Base-by-base conservation (phyloP, 805 yeast species). In the Saccharomyces mikatae region DNA sequence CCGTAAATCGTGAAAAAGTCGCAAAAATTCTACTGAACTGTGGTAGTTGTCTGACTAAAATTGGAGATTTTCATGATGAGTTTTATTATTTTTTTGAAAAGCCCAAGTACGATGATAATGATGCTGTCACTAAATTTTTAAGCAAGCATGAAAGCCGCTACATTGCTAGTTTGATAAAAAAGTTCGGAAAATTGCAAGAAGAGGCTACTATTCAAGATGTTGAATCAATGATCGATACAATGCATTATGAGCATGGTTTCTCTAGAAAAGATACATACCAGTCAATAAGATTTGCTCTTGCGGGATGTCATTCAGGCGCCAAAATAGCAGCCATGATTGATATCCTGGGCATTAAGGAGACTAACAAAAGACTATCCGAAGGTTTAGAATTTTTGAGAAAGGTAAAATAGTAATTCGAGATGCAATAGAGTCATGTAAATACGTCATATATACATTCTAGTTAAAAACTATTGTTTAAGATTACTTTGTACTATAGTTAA, bases 291-390 rank as follows among this genome's bases (percentile, higher is more conserved):
- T 83, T 75, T 59, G 91, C 91, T 0, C 65, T 89, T 26, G 77
- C 88, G 13, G 95, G 88, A 0, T 80, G 83, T 6, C 74, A 74
- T 4, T 76, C 96, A 0, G 96, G 97, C 0, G 72, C 85, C 29
- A 81, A 82, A 17, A 72, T 90, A 4, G 86, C 86, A 0, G 71
- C 75, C 4, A 70, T 88, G 31, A 64, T 85, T 21, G 75, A 76
- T 0, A 64, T 86, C 8, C 61, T 89, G 17, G 92, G 90, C 0
- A 48, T 60, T 1, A 75, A 74, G 27, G 72, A 71, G 50, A 55
- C 69, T 2, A 48, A 56, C 1, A 28, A 28, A 31, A 69, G 78
- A 56, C 48, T 73, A 1, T 4, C 47, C 1, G 50, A 51, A 3
- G 73, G 44, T 36, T 17, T 36, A 8, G 13, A 36, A 22, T 36